phyloP scores from a whole-genome alignment of 169 alveolate species.

The Babesia gibsoni region DNA sequence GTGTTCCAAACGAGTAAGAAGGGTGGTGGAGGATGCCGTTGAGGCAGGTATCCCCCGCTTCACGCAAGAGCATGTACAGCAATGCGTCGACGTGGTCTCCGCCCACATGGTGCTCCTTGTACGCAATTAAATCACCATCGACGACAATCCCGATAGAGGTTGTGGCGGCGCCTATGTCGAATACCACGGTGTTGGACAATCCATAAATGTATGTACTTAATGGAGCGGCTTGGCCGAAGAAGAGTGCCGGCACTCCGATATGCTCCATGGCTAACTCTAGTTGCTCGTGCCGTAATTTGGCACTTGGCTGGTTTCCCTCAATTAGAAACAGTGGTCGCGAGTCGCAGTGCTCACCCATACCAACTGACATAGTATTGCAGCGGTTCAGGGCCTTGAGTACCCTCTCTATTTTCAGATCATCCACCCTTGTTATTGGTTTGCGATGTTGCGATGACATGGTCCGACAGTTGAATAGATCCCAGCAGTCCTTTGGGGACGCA shows the following conservation, averaged over 20 bases:
- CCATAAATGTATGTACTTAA: conserved; percentile 87
- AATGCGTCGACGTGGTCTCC: conserved; percentile 54
- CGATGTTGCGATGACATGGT: conserved; percentile 11
- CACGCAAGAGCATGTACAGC: conserved; percentile 14
- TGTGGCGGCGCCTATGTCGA: conserved; percentile 86
- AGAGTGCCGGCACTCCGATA: conserved; percentile 83
- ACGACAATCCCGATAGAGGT: conserved; percentile 20
- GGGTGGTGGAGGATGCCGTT: conserved; percentile 40
- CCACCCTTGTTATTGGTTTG: neutral
- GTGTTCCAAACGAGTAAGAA: conserved; percentile 23
- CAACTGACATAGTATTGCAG: conserved; percentile 24
- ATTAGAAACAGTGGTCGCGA: conserved; percentile 27
- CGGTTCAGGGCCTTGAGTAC: neutral
- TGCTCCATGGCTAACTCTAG: conserved; percentile 88
- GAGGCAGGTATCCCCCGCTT: neutral
- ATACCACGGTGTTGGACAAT: conserved; percentile 81
- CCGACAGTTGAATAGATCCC: conserved; percentile 39
- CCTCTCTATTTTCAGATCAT: neutral
- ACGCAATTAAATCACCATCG: conserved; percentile 17
- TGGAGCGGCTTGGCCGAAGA: conserved; percentile 83
- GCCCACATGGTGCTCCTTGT: conserved; percentile 32
- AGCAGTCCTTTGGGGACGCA: conserved; percentile 24
- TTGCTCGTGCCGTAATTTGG: conserved; percentile 74
- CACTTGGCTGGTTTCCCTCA: conserved; percentile 32
- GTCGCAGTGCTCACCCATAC: conserved; percentile 17